phyloP scores from a whole-genome alignment of 495 filamentous ascomycete genomes.

The Beverwykella pulmonaria region DNA sequence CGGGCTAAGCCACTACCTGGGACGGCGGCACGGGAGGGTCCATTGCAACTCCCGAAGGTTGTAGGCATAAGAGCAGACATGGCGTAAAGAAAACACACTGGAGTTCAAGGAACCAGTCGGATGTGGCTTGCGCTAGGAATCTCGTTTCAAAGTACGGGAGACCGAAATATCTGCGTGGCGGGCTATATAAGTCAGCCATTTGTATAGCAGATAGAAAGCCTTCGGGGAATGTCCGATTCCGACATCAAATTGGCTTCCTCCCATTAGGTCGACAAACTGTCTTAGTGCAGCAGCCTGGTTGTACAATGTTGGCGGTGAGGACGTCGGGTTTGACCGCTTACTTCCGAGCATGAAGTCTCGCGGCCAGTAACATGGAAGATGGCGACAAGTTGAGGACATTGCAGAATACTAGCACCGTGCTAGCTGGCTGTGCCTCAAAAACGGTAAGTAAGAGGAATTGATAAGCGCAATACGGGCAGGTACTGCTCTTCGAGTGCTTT shows the following conservation, averaged over 20 bases:
- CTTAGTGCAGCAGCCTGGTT: slow-evolving; percentile 21
- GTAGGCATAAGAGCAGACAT: slow-evolving; percentile 2
- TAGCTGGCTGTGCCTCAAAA: not conserved
- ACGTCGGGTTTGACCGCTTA: slow-evolving; percentile 18
- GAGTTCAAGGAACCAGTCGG: slow-evolving; percentile 5
- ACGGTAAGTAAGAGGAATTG: not conserved
- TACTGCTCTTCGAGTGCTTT: not conserved
- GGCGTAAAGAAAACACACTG: not conserved
- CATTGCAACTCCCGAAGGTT: slow-evolving; percentile 3
- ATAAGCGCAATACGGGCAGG: not conserved
- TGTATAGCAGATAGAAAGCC: not conserved
- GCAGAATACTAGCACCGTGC: not conserved
- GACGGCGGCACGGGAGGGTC: not conserved
- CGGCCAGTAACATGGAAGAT: slow-evolving; percentile 7
- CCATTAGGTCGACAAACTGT: not conserved
- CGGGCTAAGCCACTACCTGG: not conserved
- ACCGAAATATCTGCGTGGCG: not conserved
- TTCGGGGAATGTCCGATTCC: not conserved
- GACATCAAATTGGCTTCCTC: not conserved
- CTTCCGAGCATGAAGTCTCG: not conserved
- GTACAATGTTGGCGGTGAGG: slow-evolving; percentile 37
- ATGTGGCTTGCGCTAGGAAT: not conserved
- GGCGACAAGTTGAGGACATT: not conserved
- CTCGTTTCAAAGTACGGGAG: slow-evolving; percentile 21
- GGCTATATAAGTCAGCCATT: slow-evolving; percentile 9